Evolutionary conservation across 768 basidiomycete genomes (phyloP), one percentile per base, ranked within the genome.

Genomic region (Suillus subalutaceus): DNA sequence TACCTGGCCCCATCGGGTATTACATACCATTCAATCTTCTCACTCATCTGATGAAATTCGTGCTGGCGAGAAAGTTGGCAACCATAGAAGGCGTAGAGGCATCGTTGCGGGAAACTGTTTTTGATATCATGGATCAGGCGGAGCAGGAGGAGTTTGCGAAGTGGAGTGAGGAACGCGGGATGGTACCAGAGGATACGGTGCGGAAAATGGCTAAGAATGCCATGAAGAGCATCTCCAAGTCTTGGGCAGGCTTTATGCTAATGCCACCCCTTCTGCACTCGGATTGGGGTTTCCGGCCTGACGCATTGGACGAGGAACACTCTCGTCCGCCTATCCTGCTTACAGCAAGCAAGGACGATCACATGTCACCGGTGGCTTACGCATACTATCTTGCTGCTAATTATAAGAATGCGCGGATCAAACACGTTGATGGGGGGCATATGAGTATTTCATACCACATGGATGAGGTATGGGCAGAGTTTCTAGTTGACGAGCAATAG

Each of bases 201-300:
- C 74, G 75, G 63, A 71, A 73, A 63, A 74, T 84, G 65, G 84
- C 83, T 3, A 68, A 71, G 64, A 84, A 81, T 64, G 74, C 81
- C 64, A 71, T 79, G 57, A 78, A 80, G 65, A 88, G 87, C 70
- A 82, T 86, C 9, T 76, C 79, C 23, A 79, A 72, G 40, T 77
- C 84, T 57, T 86, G 86, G 85, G 82, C 78, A 52, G 88, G 87
- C 1, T 86, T 86, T 69, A 74, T 81, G 65, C 82, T 82, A 56
- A 69, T 79, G 62, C 63, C 80, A 8, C 68, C 74, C 38, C 72
- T 85, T 37, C 73, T 84, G 61, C 83, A 87, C 56, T 79, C 82
- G 18, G 83, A 83, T 63, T 88, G 87, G 86, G 85, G 81, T 7
- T 85, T 82, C 68, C 68, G 67, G 16, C 83, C 83, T 4, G 73